Evolutionary conservation across 352 stramenopile species (phyloP).

Genomic region (Plasmopara halstedii): DNA sequence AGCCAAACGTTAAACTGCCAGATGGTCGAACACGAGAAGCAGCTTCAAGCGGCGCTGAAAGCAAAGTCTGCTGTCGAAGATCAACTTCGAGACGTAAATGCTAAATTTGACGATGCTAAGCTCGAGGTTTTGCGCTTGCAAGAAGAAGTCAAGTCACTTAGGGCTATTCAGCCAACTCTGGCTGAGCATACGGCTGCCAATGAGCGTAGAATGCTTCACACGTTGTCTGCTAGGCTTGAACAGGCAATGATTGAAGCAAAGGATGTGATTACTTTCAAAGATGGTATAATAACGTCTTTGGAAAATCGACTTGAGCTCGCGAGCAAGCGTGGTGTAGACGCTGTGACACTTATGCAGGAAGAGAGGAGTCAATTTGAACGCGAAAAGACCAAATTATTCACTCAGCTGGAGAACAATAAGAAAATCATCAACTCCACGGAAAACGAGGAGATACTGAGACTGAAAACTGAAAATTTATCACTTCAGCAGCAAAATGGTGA

Average conservation of each 20-base stretch:
- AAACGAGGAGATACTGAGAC: constrained; percentile 12
- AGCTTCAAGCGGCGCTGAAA: constrained; percentile 32
- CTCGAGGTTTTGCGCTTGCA: constrained; percentile 24
- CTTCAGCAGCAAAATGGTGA: constrained; percentile 27
- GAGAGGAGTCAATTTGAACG: constrained; percentile 15
- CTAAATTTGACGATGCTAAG: constrained; percentile 38
- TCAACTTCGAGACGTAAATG: constrained; percentile 28
- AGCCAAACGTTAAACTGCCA: constrained; percentile 65
- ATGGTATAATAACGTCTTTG: constrained; percentile 44
- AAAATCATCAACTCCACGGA: neutral
- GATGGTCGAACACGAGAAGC: constrained; percentile 52
- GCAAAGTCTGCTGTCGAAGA: constrained; percentile 29
- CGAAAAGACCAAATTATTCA: constrained; percentile 10
- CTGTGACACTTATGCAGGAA: constrained; percentile 8
- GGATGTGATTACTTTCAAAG: constrained; percentile 60
- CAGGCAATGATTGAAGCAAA: constrained; percentile 62
- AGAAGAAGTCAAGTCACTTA: neutral
- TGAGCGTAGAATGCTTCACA: constrained; percentile 43
- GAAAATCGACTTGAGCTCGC: constrained; percentile 30
- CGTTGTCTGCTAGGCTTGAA: constrained; percentile 46
- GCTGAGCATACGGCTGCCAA: constrained; percentile 2
- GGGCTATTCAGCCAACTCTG: too few species aligned
- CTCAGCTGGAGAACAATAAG: constrained; percentile 18
- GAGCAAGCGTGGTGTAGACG: constrained; percentile 16
- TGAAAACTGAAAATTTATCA: constrained; percentile 5